Evolutionary conservation across 2,329 filamentous ascomycete genomes (phyloP).

Genomic region (Zymoseptoria crescenta): DNA sequence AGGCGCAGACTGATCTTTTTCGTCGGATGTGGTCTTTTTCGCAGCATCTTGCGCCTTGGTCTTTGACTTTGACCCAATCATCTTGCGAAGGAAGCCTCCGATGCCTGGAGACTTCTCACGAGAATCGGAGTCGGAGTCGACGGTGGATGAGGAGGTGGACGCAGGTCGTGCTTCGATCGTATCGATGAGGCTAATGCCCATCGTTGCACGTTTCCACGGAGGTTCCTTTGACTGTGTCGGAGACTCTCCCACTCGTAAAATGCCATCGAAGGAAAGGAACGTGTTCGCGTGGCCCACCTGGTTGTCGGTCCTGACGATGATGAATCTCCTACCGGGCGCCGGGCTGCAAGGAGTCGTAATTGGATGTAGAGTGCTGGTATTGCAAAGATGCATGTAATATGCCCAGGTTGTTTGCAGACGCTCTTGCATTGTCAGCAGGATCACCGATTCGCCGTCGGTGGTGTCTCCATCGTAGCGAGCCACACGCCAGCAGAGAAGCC

Average conservation of each 20-base stretch:
- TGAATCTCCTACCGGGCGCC: conserved; percentile 73
- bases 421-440: conserved; percentile 59
- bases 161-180: conserved; percentile 21
- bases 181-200: conserved; percentile 21
- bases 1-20: conserved; percentile 5
- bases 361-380: conserved; percentile 52
- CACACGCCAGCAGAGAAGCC: conserved; percentile 80
- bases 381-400: conserved; percentile 68
- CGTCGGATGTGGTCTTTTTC: conserved; percentile 1
- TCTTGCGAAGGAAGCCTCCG: conserved; percentile 29
- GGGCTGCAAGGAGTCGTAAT: conserved; percentile 78
- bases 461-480: conserved; percentile 65
- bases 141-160: conserved; percentile 18
- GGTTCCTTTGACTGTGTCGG: conserved; percentile 24
- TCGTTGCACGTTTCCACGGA: conserved; percentile 31
- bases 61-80: conserved; percentile 25
- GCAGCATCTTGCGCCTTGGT: conserved; percentile 17
- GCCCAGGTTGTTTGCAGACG: conserved; percentile 68
- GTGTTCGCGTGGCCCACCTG: conserved; percentile 45
- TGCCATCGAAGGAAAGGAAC: conserved; percentile 58
- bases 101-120: conserved; percentile 21
- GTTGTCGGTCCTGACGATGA: conserved; percentile 79
- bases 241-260: conserved; percentile 34
- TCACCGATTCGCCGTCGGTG: conserved; percentile 30
- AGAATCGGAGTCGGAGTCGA: conserved; percentile 21